A percentile compares a stretch with the other conserved stretches of the same genome.
Conservation (phyloP, 2,329 filamentous ascomycete genomes). For the Neospermospora avenae region DNA sequence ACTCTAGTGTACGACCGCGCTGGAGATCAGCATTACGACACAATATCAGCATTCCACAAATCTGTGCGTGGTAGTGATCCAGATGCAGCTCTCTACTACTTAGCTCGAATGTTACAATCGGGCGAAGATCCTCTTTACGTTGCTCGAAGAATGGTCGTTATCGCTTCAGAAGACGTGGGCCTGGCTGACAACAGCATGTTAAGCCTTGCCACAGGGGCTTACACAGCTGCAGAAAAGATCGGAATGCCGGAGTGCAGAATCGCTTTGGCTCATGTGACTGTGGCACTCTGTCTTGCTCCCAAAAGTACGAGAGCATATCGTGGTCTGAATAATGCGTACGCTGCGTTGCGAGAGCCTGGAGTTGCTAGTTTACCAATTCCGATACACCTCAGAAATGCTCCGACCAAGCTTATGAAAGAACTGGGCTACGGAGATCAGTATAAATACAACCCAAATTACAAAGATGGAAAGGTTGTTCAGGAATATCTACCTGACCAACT, state of each 20-base stretch:
- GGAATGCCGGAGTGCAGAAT: constrained; percentile 95
- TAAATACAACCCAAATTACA: constrained; percentile 93
- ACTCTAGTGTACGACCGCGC: constrained; percentile 93
- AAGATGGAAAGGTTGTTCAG: constrained; percentile 76
- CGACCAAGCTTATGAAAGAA: constrained; percentile 89
- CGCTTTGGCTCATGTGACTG: constrained; percentile 81
- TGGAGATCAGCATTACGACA: constrained; percentile 96
- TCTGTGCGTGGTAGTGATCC: constrained; percentile 83
- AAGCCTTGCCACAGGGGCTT: constrained; percentile 78
- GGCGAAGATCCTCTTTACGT: constrained; percentile 93
- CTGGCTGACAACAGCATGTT: constrained; percentile 84
- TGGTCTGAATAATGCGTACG: constrained; percentile 74
- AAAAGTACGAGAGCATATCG: constrained; percentile 89
- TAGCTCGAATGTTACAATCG: constrained; percentile 91
- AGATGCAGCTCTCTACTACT: constrained; percentile 89
- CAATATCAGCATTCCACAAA: constrained; percentile 96
- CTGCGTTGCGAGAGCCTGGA: constrained; percentile 77
- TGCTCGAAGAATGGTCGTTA: constrained; percentile 87
- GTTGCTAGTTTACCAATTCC: constrained; percentile 80
- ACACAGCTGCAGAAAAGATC: constrained; percentile 86
- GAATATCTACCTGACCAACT: constrained; percentile 85
- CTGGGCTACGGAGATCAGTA: constrained; percentile 88
- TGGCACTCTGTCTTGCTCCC: constrained; percentile 74
- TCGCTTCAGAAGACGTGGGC: constrained; percentile 91
- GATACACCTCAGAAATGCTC: constrained; percentile 85